Evolutionary conservation across 202 grass and related monocot species (phyloP).

Genomic region (Eragrostis tef): DNA sequence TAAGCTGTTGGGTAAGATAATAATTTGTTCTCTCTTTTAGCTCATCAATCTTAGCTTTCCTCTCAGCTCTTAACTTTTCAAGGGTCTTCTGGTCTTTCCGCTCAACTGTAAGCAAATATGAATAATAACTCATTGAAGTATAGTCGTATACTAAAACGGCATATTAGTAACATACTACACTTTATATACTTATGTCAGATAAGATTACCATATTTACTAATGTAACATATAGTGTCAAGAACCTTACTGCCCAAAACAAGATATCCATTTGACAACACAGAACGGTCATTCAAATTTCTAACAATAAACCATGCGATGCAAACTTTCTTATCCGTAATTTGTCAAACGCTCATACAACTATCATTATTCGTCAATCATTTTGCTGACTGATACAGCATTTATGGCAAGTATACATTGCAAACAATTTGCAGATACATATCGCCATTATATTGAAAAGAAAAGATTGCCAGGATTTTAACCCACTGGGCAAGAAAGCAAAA

Average conservation of each 20-base stretch:
- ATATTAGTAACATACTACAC: slow-evolving; percentile 34
- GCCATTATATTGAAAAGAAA: background rate
- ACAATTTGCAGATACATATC: background rate
- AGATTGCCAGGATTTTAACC: slow-evolving; percentile 11
- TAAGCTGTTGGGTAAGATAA: slow-evolving; percentile 94
- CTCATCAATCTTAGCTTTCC: slow-evolving; percentile 97
- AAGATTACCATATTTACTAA: slow-evolving; percentile 6
- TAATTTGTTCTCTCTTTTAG: slow-evolving; percentile 98
- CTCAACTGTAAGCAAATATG: slow-evolving; percentile 59
- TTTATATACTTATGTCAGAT: background rate
- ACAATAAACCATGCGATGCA: background rate
- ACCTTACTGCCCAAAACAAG: slow-evolving; percentile 1
- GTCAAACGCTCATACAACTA: slow-evolving; percentile 7
- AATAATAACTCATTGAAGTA: slow-evolving; percentile 6
- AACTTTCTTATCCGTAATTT: slow-evolving; percentile 14
- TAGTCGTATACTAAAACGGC: slow-evolving; percentile 6
- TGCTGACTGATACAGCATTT: slow-evolving; percentile 23
- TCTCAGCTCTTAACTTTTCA: slow-evolving; percentile 84
- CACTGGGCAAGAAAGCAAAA: background rate
- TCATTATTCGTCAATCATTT: background rate
- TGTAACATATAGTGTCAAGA: background rate
- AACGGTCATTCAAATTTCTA: slow-evolving; percentile 9
- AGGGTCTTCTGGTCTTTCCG: slow-evolving; percentile 87
- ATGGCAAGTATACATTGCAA: slow-evolving; percentile 9
- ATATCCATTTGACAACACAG: background rate